A percentile compares a stretch with the other conserved stretches of the same genome.
Evolutionary conservation across 1,284 basidiomycete genomes (phyloP).

Genomic region (Puccinia brachypodii): DNA sequence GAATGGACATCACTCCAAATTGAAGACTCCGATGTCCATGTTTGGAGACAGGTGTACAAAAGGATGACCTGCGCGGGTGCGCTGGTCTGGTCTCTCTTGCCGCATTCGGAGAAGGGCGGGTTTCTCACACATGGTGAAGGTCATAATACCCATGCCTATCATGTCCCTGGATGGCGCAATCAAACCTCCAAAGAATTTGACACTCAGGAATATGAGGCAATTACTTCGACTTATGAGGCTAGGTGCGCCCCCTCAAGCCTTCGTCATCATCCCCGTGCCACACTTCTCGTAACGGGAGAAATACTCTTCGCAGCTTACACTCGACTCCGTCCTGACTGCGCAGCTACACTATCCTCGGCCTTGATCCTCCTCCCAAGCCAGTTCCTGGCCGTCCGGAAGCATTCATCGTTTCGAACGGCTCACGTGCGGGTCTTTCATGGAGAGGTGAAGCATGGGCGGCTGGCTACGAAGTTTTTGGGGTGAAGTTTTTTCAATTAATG

Average conservation of each 20-base stretch:
- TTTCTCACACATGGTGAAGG: constrained; percentile 33
- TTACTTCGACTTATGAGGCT: constrained; percentile 30
- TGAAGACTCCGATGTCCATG: neutral
- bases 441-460: constrained; percentile 44
- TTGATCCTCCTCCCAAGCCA: constrained; percentile 38
- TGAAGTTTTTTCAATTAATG: neutral
- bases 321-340: neutral
- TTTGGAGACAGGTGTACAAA: constrained; percentile 15
- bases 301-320: neutral
- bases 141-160: constrained; percentile 27
- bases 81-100: constrained; percentile 35
- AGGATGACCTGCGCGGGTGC: constrained; percentile 36
- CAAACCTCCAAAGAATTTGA: constrained; percentile 42
- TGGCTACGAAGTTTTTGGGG: constrained; percentile 42
- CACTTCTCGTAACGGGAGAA: neutral
- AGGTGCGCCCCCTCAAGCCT: constrained; percentile 25
- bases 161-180: constrained; percentile 39
- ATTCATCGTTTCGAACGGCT: constrained; percentile 32
- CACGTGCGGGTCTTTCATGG: constrained; percentile 34
- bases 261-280: no score
- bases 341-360: constrained; percentile 23
- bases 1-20: neutral
- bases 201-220: constrained; percentile 8
- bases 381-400: constrained; percentile 26
- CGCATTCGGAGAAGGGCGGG: constrained; percentile 34